Base-by-base conservation (phyloP, 2,329 filamentous ascomycete genomes). In the Dactylellina cionopaga region DNA sequence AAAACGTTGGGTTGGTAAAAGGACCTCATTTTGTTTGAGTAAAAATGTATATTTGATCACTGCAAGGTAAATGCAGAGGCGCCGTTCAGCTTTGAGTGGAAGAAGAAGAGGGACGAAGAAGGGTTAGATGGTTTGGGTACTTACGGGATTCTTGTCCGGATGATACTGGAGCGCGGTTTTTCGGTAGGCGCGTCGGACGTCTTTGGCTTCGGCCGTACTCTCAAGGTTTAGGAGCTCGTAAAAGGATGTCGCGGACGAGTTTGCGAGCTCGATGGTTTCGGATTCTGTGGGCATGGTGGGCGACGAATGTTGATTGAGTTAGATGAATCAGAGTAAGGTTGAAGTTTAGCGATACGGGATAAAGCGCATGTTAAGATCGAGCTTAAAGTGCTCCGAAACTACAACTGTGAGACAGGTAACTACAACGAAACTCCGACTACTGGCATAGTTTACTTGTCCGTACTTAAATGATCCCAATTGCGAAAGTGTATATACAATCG, bases 81-180 rank as follows among this genome's bases (percentile, higher is more conserved):
- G 47, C 33, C 33, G 60, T 68, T 74, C 60, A 74, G 69, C 55
- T 58, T 59, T 41, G 44, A 44, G 58, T 43, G 59, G 19, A 19
- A 52, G 19, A 17, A 17, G 39, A 13, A 39, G 37, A 35, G 5
- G 9, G 13, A 35, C 1, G 15, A 24, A 37, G 4, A 35, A 13
- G 52, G 51, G 29, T 13, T 17, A 19, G 29, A 37, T 55, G 27
- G 4, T 19, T 15, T 13, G n/a, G 41, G 54, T 22, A 74, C 54
- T 74, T 63, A 74, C 76, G 47, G 80, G 82, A 75, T 85, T 84
- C 76, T 85, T 85, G 80, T 86, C 84, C 2, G 84, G 84, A 75
- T 86, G 84, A 79, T 83, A 84, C 74, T 82, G 82, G 13, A 85
- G 80, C 2, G 84, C 83, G 31, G 83, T 82, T 75, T 83, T 83